Conservation (phyloP, 768 basidiomycete species). For the Lactifluus pinguis region DNA sequence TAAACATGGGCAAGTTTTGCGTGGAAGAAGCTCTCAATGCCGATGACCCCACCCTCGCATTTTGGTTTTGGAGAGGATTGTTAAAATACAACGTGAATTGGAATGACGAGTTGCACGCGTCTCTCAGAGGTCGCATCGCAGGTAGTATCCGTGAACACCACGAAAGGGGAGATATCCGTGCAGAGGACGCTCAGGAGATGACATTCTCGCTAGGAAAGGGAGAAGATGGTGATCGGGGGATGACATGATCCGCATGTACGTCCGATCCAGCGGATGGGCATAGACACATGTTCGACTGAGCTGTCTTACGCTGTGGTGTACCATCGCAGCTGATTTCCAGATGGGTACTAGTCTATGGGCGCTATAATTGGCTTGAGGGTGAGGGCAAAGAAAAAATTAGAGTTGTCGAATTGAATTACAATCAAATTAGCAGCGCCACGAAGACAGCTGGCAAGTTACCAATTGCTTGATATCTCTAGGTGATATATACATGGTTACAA, state of each 20-base stretch:
- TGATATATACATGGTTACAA: neutral
- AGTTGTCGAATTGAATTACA: constrained; percentile 7
- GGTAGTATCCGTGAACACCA: constrained; percentile 26
- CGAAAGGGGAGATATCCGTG: constrained; percentile 24
- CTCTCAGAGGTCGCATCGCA: constrained; percentile 36
- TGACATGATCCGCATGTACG: neutral
- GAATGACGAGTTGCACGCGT: constrained; percentile 38
- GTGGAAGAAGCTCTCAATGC: constrained; percentile 41
- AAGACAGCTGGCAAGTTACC: constrained; percentile 14
- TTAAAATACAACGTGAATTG: constrained; percentile 38
- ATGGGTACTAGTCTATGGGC: neutral
- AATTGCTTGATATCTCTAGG: too few relatives aligned
- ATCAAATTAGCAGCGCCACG: neutral
- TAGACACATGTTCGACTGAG: neutral
- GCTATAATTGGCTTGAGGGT: neutral
- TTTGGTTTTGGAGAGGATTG: constrained; percentile 48
- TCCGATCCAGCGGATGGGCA: constrained; percentile 1
- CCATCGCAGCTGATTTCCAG: neutral
- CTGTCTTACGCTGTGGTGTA: neutral
- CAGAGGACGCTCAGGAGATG: constrained; percentile 24
- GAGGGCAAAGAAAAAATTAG: constrained; percentile 4
- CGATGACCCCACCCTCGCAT: constrained; percentile 44
- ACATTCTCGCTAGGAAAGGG: constrained; percentile 25
- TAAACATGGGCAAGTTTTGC: constrained; percentile 44
- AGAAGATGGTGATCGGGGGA: neutral